Evolutionary conservation across 352 stramenopile species (phyloP).

Genomic region (Phytopythium aichiense): DNA sequence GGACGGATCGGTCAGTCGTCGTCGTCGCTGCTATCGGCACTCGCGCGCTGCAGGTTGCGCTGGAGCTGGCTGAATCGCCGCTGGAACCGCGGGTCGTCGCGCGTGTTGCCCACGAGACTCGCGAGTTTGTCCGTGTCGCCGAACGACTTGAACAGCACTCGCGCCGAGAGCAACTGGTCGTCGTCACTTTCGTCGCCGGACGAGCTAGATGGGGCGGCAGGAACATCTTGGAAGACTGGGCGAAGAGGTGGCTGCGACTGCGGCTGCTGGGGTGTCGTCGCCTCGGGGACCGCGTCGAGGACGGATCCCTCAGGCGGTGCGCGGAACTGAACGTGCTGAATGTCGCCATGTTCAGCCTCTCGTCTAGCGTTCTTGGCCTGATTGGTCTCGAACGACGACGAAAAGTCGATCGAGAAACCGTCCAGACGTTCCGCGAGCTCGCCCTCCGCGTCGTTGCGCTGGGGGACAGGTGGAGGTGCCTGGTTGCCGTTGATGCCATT

Average conservation of each 20-base stretch:
- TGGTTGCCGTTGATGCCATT: slow-evolving; percentile 8
- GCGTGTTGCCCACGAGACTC: slow-evolving; percentile 27
- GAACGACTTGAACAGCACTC: slow-evolving; percentile 35
- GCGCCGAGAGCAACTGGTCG: slow-evolving; percentile 32
- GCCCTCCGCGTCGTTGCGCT: neutral
- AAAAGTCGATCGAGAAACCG: slow-evolving; percentile 27
- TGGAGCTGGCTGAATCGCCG: slow-evolving; percentile 60
- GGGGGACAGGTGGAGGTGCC: neutral
- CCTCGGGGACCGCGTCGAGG: slow-evolving; percentile 14
- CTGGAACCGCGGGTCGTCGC: slow-evolving; percentile 37
- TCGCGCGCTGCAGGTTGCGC: slow-evolving; percentile 50
- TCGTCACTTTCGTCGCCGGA: slow-evolving; percentile 30
- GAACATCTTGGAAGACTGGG: neutral
- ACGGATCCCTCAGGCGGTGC: slow-evolving; percentile 26
- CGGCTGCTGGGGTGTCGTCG: neutral
- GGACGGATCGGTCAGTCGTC: slow-evolving; percentile 3
- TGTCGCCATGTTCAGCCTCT: slow-evolving; percentile 14
- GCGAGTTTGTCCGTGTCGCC: slow-evolving; percentile 49
- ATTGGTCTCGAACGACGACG: slow-evolving; percentile 20
- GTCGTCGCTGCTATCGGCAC: slow-evolving; percentile 37
- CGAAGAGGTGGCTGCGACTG: neutral
- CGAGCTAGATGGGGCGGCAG: neutral
- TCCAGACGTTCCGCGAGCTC: slow-evolving; percentile 8
- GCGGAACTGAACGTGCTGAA: slow-evolving; percentile 17
- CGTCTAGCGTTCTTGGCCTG: slow-evolving; percentile 13